These are phyloP conservation scores for Leucoagaricus sp. DNA, from an alignment of 1,284 basidiomycete genomes.

Conservation along the genomic window DNA sequence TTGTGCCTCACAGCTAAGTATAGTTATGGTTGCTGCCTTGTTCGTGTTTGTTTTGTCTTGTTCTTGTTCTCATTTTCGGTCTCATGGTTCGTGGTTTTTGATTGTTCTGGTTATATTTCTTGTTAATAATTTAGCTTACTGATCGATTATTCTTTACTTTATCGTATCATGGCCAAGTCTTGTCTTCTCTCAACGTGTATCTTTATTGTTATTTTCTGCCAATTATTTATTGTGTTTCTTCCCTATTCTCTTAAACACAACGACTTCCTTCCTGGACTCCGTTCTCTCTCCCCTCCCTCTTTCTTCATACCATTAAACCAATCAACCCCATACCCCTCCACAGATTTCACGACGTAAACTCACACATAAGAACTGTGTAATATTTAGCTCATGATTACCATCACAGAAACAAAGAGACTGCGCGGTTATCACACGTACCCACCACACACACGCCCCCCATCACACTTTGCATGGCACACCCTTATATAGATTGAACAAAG, in stretches of 20 bases:
- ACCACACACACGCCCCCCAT: too few relatives aligned
- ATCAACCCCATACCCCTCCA: conserved; percentile 8
- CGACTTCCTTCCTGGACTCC: background rate
- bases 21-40: conserved; percentile 47
- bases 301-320: background rate
- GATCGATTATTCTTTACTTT: conserved; percentile 10
- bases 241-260: background rate
- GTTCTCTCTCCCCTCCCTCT: background rate
- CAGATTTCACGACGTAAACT: too few relatives aligned
- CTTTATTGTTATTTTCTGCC: conserved; percentile 13
- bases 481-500: too few relatives aligned
- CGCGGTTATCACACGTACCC: too few relatives aligned
- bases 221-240: background rate
- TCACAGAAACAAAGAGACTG: too few relatives aligned
- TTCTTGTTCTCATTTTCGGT: background rate
- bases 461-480: too few relatives aligned
- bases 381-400: conserved; percentile 8
- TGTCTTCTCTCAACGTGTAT: conserved; percentile 2
- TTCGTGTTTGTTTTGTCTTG: conserved; percentile 22
- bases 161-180: too few relatives aligned
- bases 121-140: conserved; percentile 15
- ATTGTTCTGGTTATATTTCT: conserved; percentile 9
- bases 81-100: too few relatives aligned
- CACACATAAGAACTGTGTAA: conserved; percentile 12
- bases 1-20: conserved; percentile 28